These are phyloP conservation scores for Yarrowia galli DNA, from an alignment of 1,139 yeast species.

Conservation along the genomic window DNA sequence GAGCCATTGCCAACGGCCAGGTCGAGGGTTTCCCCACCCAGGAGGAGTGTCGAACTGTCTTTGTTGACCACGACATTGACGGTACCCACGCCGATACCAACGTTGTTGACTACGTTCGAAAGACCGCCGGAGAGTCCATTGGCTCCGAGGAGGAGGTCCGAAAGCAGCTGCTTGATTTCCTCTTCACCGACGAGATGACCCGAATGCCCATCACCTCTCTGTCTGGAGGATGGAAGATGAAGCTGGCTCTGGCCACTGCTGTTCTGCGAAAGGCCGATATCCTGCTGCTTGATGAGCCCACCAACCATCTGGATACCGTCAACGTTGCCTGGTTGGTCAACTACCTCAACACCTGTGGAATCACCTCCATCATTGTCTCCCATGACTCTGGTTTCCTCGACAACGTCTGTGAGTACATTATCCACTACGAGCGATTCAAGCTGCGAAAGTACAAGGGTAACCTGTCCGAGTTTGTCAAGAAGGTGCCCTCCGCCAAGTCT, in stretches of 20 bases:
- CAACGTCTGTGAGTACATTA: slow-evolving; percentile 95
- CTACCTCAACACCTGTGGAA: slow-evolving; percentile 98
- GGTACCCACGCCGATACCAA: slow-evolving; percentile 97
- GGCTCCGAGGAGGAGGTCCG: slow-evolving; percentile 76
- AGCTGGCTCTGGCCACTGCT: slow-evolving; percentile 98
- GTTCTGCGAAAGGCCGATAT: slow-evolving; percentile 98
- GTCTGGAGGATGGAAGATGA: slow-evolving; percentile 99
- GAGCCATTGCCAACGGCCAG: slow-evolving; percentile 99
- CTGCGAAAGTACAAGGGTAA: slow-evolving; percentile 99
- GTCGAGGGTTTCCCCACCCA: slow-evolving; percentile 99
- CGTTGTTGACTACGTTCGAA: slow-evolving; percentile 87
- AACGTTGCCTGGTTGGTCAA: slow-evolving; percentile 99
- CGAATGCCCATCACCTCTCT: slow-evolving; percentile 91
- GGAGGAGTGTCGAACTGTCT: slow-evolving; percentile 97
- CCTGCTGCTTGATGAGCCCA: slow-evolving; percentile 98
- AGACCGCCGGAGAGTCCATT: slow-evolving; percentile 60
- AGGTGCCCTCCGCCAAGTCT: slow-evolving; percentile 98
- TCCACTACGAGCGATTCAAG: slow-evolving; percentile 99
- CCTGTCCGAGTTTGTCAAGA: slow-evolving; percentile 97
- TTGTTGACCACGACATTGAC: slow-evolving; percentile 99
- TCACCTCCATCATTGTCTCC: slow-evolving; percentile 96
- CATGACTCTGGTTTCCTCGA: slow-evolving; percentile 99
- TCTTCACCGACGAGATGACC: slow-evolving; percentile 91
- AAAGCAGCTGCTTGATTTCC: slow-evolving; percentile 80
- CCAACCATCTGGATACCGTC: slow-evolving; percentile 99